Evolutionary conservation across 768 basidiomycete species (phyloP).

Genomic region (Clavaria fumosa): DNA sequence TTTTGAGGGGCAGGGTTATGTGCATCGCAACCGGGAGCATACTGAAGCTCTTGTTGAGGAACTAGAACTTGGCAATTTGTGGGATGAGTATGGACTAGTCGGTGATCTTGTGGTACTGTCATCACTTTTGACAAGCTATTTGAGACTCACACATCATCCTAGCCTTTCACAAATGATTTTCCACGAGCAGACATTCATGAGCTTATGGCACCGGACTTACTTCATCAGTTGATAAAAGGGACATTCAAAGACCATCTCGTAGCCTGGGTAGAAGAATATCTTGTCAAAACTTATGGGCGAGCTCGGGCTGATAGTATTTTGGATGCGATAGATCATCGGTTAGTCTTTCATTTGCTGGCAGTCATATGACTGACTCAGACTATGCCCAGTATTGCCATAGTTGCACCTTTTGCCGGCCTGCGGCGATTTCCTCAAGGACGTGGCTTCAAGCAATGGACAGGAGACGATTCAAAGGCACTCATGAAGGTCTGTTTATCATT

Average conservation of each 20-base stretch:
- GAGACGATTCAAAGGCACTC: slow-evolving; percentile 9
- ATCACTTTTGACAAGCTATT: background rate
- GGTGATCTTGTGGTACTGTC: slow-evolving; percentile 17
- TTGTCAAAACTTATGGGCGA: slow-evolving; percentile 12
- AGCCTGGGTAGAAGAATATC: slow-evolving; percentile 20
- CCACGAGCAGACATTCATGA: slow-evolving; percentile 22
- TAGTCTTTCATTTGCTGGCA: slow-evolving; percentile 6
- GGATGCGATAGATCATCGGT: slow-evolving; percentile 23
- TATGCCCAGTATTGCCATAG: slow-evolving; percentile 3
- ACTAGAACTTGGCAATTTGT: slow-evolving; percentile 13
- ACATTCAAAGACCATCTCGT: slow-evolving; percentile 29
- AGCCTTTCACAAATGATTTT: slow-evolving; percentile 23
- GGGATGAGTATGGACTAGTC: slow-evolving; percentile 21
- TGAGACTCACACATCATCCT: background rate
- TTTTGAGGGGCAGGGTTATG: slow-evolving; percentile 13
- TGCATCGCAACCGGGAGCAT: slow-evolving; percentile 10
- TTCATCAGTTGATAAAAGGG: slow-evolving; percentile 29
- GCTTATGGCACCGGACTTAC: slow-evolving; percentile 19
- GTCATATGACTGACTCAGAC: background rate
- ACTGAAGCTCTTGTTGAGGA: slow-evolving; percentile 11
- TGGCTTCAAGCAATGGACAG: slow-evolving; percentile 8
- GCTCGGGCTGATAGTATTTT: slow-evolving; percentile 14
- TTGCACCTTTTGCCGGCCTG: slow-evolving; percentile 4
- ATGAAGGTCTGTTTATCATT: slow-evolving; percentile 8
- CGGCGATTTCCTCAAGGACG: slow-evolving; percentile 8